Conservation (phyloP, 2,329 filamentous ascomycete species). For the Cordyceps cateniannulata region DNA sequence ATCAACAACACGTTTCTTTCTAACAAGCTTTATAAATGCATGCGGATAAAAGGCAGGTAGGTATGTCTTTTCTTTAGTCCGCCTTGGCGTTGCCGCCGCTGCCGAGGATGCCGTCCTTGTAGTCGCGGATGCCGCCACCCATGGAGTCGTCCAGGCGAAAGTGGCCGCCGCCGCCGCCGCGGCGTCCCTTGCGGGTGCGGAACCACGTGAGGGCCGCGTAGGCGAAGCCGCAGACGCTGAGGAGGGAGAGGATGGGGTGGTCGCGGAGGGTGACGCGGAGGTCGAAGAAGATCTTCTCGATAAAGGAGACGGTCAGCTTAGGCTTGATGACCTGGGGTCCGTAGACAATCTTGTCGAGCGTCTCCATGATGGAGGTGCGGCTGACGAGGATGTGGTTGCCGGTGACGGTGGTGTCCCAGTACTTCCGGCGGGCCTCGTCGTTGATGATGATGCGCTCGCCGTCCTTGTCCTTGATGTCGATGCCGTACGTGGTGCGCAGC, state of each 20-base stretch:
- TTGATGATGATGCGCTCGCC: slow-evolving; percentile 94
- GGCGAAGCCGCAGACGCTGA: slow-evolving; percentile 50
- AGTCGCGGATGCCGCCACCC: slow-evolving; percentile 36
- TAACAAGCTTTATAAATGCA: neutral
- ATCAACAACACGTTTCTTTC: neutral
- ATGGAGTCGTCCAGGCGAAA: slow-evolving; percentile 56
- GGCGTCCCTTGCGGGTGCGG: slow-evolving; percentile 47
- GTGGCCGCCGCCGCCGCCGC: slow-evolving; percentile 38
- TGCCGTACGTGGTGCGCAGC: slow-evolving; percentile 90
- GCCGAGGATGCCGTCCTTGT: slow-evolving; percentile 61
- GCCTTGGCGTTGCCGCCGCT: slow-evolving; percentile 44
- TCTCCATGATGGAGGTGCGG: slow-evolving; percentile 86
- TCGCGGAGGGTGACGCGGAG: slow-evolving; percentile 52
- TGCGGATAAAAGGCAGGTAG: neutral
- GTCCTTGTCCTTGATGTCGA: slow-evolving; percentile 75
- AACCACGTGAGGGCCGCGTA: slow-evolving; percentile 48
- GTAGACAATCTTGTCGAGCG: slow-evolving; percentile 63
- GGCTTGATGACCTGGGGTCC: slow-evolving; percentile 65
- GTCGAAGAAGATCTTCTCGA: slow-evolving; percentile 67
- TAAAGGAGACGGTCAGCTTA: slow-evolving; percentile 68
- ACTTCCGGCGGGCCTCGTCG: slow-evolving; percentile 77
- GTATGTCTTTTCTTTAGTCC: slow-evolving; percentile 39
- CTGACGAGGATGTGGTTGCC: slow-evolving; percentile 86
- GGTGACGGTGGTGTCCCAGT: slow-evolving; percentile 88
- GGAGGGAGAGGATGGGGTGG: slow-evolving; percentile 52